Evolutionary conservation across 305 asterid genomes (phyloP).

Genomic region (Rubia peregrina): DNA sequence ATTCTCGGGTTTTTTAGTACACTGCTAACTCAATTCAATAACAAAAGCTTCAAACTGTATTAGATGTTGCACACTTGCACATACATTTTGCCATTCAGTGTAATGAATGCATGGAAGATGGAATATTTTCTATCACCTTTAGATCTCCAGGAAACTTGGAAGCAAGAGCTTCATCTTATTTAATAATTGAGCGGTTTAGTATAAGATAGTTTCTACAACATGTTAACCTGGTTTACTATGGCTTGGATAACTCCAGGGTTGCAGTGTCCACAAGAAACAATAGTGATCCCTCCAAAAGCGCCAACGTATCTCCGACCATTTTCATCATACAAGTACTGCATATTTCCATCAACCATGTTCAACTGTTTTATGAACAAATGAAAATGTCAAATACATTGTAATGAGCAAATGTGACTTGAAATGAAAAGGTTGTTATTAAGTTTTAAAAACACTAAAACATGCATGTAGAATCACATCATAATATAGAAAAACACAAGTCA

Average conservation of each 20-base stretch:
- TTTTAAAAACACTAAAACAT: no score
- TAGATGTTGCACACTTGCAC: background rate
- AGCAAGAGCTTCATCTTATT: constrained; percentile 81
- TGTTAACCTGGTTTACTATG: constrained; percentile 51
- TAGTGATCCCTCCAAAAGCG: constrained; percentile 77
- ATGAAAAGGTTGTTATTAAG: no score
- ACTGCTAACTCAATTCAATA: background rate
- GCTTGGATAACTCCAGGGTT: constrained; percentile 83
- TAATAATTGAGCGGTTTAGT: constrained; percentile 58
- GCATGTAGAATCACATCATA: no score
- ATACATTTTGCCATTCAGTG: background rate
- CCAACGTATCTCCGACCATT: constrained; percentile 67
- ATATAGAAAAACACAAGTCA: no score
- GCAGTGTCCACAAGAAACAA: constrained; percentile 84
- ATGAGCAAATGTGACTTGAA: background rate
- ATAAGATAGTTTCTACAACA: constrained; percentile 59
- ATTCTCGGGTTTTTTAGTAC: no score
- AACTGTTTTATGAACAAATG: constrained; percentile 28
- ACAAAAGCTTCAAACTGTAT: background rate
- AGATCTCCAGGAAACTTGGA: constrained; percentile 70
- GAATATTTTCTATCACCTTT: constrained; percentile 30
- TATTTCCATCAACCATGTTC: constrained; percentile 74
- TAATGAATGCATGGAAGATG: background rate
- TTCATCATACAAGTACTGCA: constrained; percentile 77
- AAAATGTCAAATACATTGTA: background rate